Conservation (phyloP, 169 alveolate species). For the Plasmodium cynomolgi region DNA sequence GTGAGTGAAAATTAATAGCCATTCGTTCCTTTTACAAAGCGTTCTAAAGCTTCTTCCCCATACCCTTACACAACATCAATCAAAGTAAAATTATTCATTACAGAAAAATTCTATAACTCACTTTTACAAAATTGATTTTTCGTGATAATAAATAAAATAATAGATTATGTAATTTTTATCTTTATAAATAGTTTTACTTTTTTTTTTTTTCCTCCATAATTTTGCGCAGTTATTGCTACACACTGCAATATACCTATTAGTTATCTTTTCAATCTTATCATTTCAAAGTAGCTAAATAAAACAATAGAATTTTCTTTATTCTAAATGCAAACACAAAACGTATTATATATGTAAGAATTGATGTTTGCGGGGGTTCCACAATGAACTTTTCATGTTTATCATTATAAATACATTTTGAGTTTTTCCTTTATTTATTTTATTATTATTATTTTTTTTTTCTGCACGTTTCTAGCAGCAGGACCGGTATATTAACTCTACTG, state of each 20-base stretch:
- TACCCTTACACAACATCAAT: not conserved
- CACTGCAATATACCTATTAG: not conserved
- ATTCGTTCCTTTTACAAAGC: not conserved
- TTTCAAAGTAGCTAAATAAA: not conserved
- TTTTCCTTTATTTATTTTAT: not conserved
- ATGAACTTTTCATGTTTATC: not conserved
- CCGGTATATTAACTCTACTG: not conserved
- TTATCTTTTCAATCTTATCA: not conserved
- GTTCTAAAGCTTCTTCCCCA: not conserved
- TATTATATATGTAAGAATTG: not conserved
- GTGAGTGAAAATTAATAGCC: not conserved
- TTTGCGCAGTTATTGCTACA: not conserved
- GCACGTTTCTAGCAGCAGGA: not conserved
- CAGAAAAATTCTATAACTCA: not conserved
- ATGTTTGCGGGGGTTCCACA: not conserved
- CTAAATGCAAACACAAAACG: not conserved
- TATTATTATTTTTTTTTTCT: not conserved
- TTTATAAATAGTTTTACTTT: not conserved
- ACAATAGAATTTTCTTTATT: not conserved
- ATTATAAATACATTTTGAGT: not conserved
- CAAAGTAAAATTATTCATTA: not conserved
- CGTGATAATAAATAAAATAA: not conserved
- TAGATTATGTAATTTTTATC: not conserved
- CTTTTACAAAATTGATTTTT: not conserved
- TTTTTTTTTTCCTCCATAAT: conserved; percentile 9